Percentiles rank a stretch among this genome's conserved stretches.
phyloP scores from a whole-genome alignment of 345 rosid genomes.

The Sapria himalayana region DNA sequence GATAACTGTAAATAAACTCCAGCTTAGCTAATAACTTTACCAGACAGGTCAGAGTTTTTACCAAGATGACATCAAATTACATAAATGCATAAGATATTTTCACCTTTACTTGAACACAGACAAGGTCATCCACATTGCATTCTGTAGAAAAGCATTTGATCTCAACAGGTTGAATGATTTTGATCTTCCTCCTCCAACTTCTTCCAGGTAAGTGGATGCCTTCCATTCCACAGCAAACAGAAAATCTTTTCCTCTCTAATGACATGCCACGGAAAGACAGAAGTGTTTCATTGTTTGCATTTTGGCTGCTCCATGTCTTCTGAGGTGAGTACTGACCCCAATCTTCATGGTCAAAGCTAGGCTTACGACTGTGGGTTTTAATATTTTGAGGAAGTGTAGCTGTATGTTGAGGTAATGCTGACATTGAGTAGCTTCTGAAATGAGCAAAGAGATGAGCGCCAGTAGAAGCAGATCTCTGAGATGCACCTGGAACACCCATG shows the following conservation, averaged over 20 bases:
- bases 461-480: constrained; percentile 42
- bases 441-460: constrained; percentile 74
- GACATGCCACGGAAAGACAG: constrained; percentile 78
- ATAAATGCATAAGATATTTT: too few species aligned
- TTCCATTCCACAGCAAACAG: constrained; percentile 84
- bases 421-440: constrained; percentile 95
- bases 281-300: constrained; percentile 34
- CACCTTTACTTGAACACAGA: constrained; percentile 92
- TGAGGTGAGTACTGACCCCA: constrained; percentile 49
- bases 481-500: constrained; percentile 30
- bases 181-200: constrained; percentile 87
- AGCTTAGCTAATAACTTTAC: too few species aligned
- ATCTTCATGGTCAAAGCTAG: constrained; percentile 56
- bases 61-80: too few species aligned
- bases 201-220: constrained; percentile 83
- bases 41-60: too few species aligned
- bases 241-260: constrained; percentile 71
- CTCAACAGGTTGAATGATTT: constrained; percentile 78
- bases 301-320: constrained; percentile 21
- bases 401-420: constrained; percentile 69
- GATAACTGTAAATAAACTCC: too few species aligned
- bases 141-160: constrained; percentile 65
- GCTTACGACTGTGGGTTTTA: constrained; percentile 54
- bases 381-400: constrained; percentile 30
- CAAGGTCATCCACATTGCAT: constrained; percentile 88